Percentiles rank a stretch among this genome's conserved stretches.
Conservation (phyloP, 2,329 filamentous ascomycete genomes). For the Thielaviopsis populi region DNA sequence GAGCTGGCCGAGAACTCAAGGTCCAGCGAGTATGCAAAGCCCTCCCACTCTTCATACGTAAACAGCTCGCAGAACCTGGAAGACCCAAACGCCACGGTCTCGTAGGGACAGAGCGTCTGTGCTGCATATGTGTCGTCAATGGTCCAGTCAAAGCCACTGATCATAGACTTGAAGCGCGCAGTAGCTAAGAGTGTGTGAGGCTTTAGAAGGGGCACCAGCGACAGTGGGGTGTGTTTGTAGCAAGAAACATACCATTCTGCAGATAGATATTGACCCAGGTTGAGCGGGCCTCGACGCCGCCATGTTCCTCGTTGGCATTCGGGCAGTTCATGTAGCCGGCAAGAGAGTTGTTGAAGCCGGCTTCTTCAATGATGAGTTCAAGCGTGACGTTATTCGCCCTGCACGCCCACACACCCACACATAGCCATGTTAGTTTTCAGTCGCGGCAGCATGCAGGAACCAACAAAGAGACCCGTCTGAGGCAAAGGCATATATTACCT, state of each 20-base stretch:
- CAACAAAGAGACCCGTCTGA: not conserved
- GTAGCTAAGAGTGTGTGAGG: slow-evolving; percentile 33
- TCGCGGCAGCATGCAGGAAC: not conserved
- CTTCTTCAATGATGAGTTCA: slow-evolving; percentile 53
- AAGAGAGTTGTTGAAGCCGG: slow-evolving; percentile 53
- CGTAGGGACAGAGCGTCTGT: slow-evolving; percentile 61
- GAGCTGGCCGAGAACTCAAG: slow-evolving; percentile 46
- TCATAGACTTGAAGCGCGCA: slow-evolving; percentile 39
- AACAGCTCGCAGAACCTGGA: slow-evolving; percentile 61
- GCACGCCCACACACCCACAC: no score
- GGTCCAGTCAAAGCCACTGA: slow-evolving; percentile 48
- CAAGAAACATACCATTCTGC: slow-evolving; percentile 31
- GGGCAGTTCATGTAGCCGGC: slow-evolving; percentile 53
- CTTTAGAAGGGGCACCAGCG: not conserved
- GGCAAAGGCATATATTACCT: not conserved
- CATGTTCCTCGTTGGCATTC: slow-evolving; percentile 38
- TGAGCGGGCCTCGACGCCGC: slow-evolving; percentile 37
- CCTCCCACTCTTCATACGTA: slow-evolving; percentile 58
- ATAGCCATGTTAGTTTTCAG: not conserved
- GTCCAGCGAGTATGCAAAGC: slow-evolving; percentile 57
- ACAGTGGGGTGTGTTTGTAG: not conserved
- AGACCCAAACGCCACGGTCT: slow-evolving; percentile 62
- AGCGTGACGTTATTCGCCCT: slow-evolving; percentile 55
- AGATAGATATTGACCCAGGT: slow-evolving; percentile 54
- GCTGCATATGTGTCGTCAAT: slow-evolving; percentile 48